Evolutionary conservation across 2,329 filamentous ascomycete genomes (phyloP), one percentile per base, ranked within the genome.

Genomic region (Talaromyces sp.): DNA sequence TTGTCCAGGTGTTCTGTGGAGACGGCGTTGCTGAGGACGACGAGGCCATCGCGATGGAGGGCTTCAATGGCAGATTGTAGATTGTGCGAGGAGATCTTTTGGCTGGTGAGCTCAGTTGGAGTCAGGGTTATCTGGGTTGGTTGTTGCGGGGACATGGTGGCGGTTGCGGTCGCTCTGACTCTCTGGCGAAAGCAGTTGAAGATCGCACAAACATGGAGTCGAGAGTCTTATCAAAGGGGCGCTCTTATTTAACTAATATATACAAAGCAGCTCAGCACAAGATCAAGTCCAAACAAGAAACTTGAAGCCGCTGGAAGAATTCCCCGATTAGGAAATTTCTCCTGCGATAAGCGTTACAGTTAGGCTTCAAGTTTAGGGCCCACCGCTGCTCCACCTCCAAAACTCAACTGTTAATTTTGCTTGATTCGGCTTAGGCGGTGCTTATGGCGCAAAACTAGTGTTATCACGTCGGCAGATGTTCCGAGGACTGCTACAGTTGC

Each of bases 1-100:
- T 69, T 69, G 65, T 77, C 71, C 38, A 78, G 68, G 66, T 77
- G 75, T 6, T 58, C 59, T 1, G 69, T 64, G 31, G 73, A 65
- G 53, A 79, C 72, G 61, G 73, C 77, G 67, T 79, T 79, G 25
- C 75, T 68, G 40, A 80, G 70, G 15, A 79, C 71, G 54, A 79
- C 70, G 34, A 80, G 72, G 34, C 78, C 76, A 61, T 78, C 76
- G 22, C 70, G 69, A 67, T 79, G 75, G 11, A 79, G 70, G 17
- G 69, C 69, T 64, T 70, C 68, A 31, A 72, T 25, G 13, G 69
- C 67, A 2, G 54, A 27, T 67, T 72, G 69, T 2, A 72, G 69
- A 31, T 70, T 71, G 54, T 69, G 69, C 0, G 69, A 68, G 61
- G 62, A 45, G 47, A 72, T 56, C 25, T 68, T 34, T 66, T 65